Conservation (phyloP, 73 alveolate species). For the Durusdinium trenchii region DNA sequence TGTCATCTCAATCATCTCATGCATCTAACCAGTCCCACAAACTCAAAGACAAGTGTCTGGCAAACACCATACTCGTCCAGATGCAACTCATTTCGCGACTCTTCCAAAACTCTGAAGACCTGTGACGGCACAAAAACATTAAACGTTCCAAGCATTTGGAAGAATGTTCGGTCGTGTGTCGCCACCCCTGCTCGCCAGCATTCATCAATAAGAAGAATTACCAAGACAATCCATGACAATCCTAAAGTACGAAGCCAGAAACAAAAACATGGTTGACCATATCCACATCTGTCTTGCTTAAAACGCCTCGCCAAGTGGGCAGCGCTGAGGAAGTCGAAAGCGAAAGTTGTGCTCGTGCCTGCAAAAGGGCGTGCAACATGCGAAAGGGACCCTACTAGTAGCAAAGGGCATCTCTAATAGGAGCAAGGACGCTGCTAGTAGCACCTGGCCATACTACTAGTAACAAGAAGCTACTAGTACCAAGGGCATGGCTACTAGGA, state of each 20-base stretch:
- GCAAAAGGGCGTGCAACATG: not conserved
- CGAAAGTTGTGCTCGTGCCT: constrained; percentile 92
- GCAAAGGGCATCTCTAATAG: not conserved
- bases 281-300: not conserved
- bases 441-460: too few species aligned
- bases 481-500: too few species aligned
- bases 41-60: constrained; percentile 70
- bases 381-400: not conserved
- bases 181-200: too few species aligned
- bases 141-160: not conserved
- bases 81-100: constrained; percentile 39
- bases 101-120: constrained; percentile 73
- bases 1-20: too few species aligned
- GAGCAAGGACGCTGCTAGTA: too few species aligned
- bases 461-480: too few species aligned
- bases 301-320: constrained; percentile 51
- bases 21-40: too few species aligned
- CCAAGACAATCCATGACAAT: too few species aligned
- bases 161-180: not conserved
- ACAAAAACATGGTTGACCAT: not conserved
- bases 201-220: too few species aligned
- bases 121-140: not conserved
- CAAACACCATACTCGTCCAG: constrained; percentile 65
- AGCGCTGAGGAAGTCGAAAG: constrained; percentile 56
- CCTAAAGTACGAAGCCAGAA: too few species aligned